These are phyloP conservation scores for Lachancea cidri DNA, from an alignment of 805 yeast genomes.

Conservation along the genomic window DNA sequence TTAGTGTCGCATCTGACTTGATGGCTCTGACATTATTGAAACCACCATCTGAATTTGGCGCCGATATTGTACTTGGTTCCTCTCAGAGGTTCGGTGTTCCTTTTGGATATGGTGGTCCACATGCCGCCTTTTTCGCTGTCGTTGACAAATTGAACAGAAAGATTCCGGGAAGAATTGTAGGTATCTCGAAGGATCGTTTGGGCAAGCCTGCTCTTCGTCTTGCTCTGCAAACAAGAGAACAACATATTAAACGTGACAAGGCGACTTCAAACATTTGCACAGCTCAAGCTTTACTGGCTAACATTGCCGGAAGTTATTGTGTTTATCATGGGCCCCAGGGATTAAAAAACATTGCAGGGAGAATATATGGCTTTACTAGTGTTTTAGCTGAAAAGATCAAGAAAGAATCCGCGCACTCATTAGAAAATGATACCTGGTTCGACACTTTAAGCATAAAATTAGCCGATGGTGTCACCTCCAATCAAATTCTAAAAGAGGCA, in stretches of 20 bases:
- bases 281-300: slow-evolving; percentile 94
- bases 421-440: slow-evolving; percentile 65
- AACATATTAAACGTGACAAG: slow-evolving; percentile 94
- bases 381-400: slow-evolving; percentile 58
- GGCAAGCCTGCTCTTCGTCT: slow-evolving; percentile 86
- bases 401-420: slow-evolving; percentile 36
- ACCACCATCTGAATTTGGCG: slow-evolving; percentile 82
- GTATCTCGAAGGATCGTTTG: slow-evolving; percentile 84
- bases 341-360: slow-evolving; percentile 65
- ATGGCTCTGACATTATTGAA: slow-evolving; percentile 80
- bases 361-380: slow-evolving; percentile 71
- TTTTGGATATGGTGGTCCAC: slow-evolving; percentile 97
- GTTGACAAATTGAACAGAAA: slow-evolving; percentile 76
- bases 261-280: slow-evolving; percentile 98
- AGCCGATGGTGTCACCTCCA: slow-evolving; percentile 44
- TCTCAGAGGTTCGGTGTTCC: slow-evolving; percentile 98
- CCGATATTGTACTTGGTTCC: slow-evolving; percentile 89
- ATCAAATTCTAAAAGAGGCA: slow-evolving; percentile 53
- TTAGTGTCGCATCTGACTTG: slow-evolving; percentile 87
- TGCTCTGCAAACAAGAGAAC: slow-evolving; percentile 97
- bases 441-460: slow-evolving; percentile 77
- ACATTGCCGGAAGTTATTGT: slow-evolving; percentile 91
- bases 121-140: slow-evolving; percentile 95
- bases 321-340: slow-evolving; percentile 96
- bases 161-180: slow-evolving; percentile 95